Evolutionary conservation across 2,329 filamentous ascomycete genomes (phyloP), one percentile per base, ranked within the genome.

Genomic region (Botrytis fabae): DNA sequence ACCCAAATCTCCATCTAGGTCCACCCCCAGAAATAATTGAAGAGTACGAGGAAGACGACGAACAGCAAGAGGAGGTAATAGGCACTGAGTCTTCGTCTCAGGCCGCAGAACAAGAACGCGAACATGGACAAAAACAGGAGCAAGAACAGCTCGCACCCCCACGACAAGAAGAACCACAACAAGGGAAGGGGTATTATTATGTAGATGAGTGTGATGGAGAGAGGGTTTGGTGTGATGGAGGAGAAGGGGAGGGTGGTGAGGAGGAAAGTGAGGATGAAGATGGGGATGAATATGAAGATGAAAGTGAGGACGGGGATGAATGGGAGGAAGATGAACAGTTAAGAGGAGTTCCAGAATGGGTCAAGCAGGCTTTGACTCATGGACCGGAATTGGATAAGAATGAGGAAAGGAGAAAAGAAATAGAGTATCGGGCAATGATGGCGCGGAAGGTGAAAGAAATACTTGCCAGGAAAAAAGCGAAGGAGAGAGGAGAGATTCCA

Each of bases 341-440:
- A 3, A 22, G 6, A 57, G 46, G 64, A 20, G 46, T 54, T 0
- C 70, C 62, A 1, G 20, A 6, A 18, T 72, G 70, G 70, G 70
- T 68, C n/a, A 66, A 46, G 42, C 70, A 72, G 38, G 70, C 35
- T 10, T 57, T 72, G 42, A 68, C 38, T 3, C 16, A 44, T 10
- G 70, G 61, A 46, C 70, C 70, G 2, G 40, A 32, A 14, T 68
- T 72, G 20, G 51, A 72, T 38, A 40, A 72, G 62, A 12, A 68
- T 5, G 35, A 59, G 28, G 46, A 16, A 38, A 42, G 62, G 18
- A 60, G 44, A 25, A 46, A 72, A 20, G 70, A 72, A 38, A 48
- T 25, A 18, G 42, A 18, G 9, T 54, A 59, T 46, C 38, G 51
- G 6, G 28, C 14, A 6, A 59, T 44, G 70, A 68, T 72, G 70